Evolutionary conservation across 148 eudicot genomes (phyloP).

Genomic region (Chenopodium formosanum): DNA sequence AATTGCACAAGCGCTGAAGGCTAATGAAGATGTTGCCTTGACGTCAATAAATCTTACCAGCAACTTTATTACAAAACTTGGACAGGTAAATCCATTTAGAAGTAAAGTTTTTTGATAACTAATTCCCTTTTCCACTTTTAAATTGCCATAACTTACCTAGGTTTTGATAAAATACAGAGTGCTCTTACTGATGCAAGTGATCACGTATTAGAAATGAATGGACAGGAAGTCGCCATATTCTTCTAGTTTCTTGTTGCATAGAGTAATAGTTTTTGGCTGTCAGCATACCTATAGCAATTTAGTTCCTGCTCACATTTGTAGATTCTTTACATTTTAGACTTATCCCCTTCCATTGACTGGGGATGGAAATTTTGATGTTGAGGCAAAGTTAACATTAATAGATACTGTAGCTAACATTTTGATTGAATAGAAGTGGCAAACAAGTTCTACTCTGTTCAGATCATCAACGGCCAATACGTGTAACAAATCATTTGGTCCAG

Average conservation of each 20-base stretch:
- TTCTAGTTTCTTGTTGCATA: conserved; percentile 35
- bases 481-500: not conserved
- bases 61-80: conserved; percentile 88
- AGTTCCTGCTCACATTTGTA: not conserved
- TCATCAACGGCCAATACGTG: not conserved
- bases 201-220: conserved; percentile 92
- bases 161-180: conserved; percentile 50
- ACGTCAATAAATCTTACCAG: conserved; percentile 69
- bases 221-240: conserved; percentile 60
- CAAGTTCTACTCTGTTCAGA: not conserved
- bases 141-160: not conserved
- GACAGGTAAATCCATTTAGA: conserved; percentile 55
- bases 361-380: conserved; percentile 29
- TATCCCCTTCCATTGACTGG: conserved; percentile 8
- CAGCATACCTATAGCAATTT: not conserved
- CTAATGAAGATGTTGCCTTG: conserved; percentile 85
- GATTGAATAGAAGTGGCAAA: not conserved
- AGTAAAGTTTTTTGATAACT: not conserved
- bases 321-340: not conserved
- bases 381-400: conserved; percentile 8
- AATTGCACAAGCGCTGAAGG: conserved; percentile 92
- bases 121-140: not conserved
- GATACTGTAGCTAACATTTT: conserved; percentile 12
- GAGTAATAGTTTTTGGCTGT: not conserved
- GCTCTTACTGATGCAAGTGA: conserved; percentile 90